Base-by-base conservation (phyloP, 129 eudicot species). In the Lonicera japonica region DNA sequence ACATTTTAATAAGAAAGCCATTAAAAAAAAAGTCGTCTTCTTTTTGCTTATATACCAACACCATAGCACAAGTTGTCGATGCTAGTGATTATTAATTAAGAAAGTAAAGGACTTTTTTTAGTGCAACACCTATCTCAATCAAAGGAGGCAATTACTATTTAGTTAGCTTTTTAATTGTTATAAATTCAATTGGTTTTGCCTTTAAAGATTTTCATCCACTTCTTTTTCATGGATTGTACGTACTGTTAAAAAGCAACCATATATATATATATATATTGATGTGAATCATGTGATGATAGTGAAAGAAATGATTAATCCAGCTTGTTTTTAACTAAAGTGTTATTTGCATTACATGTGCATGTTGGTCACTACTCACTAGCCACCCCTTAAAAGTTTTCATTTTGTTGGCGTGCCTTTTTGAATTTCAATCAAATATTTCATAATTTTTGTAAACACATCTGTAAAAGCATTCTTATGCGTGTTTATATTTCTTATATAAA, bases 171-270 rank as follows among this genome's bases (percentile, higher is more conserved):
- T n/a, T n/a, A n/a, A n/a, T n/a, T n/a, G n/a, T n/a, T n/a, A n/a
- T n/a, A n/a, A n/a, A n/a, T n/a, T n/a, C n/a, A n/a, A n/a, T n/a
- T n/a, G n/a, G n/a, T n/a, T n/a, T n/a, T n/a, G 10, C 12, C 12
- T n/a, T n/a, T n/a, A n/a, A n/a, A n/a, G n/a, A n/a, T n/a, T n/a
- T n/a, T n/a, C n/a, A n/a, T n/a, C n/a, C 46, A 5, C 10, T 39
- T 39, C 11, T 45, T 43, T 40, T 41, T 61, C 54, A 43, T 62
- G 66, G 55, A 62, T 20, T 19, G 29, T n/a, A 40, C 46, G 46
- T 40, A 40, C 46, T 8, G 12, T 40, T 40, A 12, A 40, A n/a
- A n/a, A n/a, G n/a, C n/a, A 40, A 40, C 10, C 46, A 8, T 5
- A n/a, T n/a, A n/a, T n/a, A n/a, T n/a, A n/a, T n/a, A n/a, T n/a